A percentile compares a stretch with the other conserved stretches of the same genome.
Conservation (phyloP, 2,329 filamentous ascomycete genomes). For the Sarocladiaceae sp. region DNA sequence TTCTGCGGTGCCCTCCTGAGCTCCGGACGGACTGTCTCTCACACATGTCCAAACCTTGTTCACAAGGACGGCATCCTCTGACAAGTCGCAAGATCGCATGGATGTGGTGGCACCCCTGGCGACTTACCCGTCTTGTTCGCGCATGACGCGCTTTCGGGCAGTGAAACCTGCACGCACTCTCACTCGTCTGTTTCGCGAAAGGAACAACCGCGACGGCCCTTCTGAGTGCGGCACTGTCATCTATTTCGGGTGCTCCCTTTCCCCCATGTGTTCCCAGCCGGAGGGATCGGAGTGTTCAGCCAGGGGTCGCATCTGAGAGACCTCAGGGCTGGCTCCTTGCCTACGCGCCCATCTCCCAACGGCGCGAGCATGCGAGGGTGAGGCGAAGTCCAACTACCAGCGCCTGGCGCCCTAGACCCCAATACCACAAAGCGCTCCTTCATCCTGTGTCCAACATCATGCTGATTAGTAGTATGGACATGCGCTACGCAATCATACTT, state of each 20-base stretch:
- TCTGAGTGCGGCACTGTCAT: no score
- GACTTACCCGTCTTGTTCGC: not conserved
- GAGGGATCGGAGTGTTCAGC: not conserved
- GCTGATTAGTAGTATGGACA: not conserved
- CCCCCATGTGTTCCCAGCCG: slow-evolving; percentile 6
- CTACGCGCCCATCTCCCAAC: not conserved
- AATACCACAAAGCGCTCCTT: not conserved
- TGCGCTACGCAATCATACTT: not conserved
- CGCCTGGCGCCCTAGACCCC: not conserved
- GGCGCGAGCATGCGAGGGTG: slow-evolving; percentile 1
- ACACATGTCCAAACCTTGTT: not conserved
- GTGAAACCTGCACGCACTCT: not conserved
- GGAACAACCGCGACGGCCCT: no score
- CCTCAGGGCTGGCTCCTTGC: not conserved
- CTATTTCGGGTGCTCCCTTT: not conserved
- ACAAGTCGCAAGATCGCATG: slow-evolving; percentile 2
- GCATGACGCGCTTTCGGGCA: slow-evolving; percentile 1
- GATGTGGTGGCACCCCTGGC: not conserved
- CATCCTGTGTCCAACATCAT: not conserved
- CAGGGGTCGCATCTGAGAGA: not conserved
- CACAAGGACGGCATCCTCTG: not conserved
- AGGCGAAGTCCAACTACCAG: not conserved
- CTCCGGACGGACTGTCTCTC: not conserved
- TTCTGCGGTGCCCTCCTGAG: not conserved
- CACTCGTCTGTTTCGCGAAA: slow-evolving; percentile 3